Base-by-base conservation (phyloP, 129 eudicot genomes). In the Silybum marianum region DNA sequence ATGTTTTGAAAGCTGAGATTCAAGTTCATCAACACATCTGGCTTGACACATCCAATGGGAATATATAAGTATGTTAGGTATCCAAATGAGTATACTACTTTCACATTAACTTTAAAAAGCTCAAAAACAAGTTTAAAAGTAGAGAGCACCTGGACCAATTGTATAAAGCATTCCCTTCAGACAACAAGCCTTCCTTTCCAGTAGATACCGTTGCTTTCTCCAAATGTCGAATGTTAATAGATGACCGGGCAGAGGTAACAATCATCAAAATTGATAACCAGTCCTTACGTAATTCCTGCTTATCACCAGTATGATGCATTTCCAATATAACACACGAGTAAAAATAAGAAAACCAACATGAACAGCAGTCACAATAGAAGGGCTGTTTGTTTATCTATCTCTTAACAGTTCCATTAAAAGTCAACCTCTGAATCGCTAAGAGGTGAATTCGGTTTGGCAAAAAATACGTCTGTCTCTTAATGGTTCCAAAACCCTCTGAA, bases 1-100 rank as follows among this genome's bases (percentile, higher is more conserved):
- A 23, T 91, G 94, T 84, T 93, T 93, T 73, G 95, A 87, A 69
- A 96, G 95, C 87, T 91, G 98, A 81, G 89, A 84, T 80, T 96
- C 99, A 75, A 96, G 98, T 84, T 96, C 99, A 88, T 96, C 99
- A 77, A 93, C 97, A 86, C 99, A 96, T 80, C 99, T 96, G 98
- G 88, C 85, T 23, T 73, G 78, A 74, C 83, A 84, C 82, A 78
- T 82, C 62, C 44, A 46, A 74, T 74, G 10, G n/a, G 74, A 60
- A 67, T 68, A 83, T 77, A 83, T 77, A 39, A 83, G 28, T 62
- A 62, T 60, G 71, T 72, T 40, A 77, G 36, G 69, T 83, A 60
- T 14, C 8, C 26, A 69, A 32, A 40, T 69, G 23, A 58, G 66
- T n/a, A 18, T 18, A n/a, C 10, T 58, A 58, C 9, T 19, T 12